Evolutionary conservation across 495 filamentous ascomycete genomes (phyloP), one percentile per base, ranked within the genome.

Genomic region (Podospora australis): DNA sequence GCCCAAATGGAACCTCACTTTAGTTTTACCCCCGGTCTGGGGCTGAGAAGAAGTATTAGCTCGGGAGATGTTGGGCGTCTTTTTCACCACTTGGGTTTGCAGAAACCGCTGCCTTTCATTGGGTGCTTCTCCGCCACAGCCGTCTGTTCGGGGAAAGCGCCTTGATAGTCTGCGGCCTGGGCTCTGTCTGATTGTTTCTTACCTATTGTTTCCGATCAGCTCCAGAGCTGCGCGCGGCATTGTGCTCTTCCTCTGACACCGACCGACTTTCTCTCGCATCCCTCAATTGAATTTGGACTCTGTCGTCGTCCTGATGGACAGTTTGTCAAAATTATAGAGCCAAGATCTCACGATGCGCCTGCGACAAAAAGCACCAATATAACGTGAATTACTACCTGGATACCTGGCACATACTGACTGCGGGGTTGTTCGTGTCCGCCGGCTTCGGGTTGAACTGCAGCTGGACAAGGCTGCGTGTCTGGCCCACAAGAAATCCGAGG

Each of bases 81-180:
- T n/a, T n/a, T n/a, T n/a, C n/a, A n/a, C n/a, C n/a, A n/a, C n/a
- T n/a, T 42, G 39, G 39, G 39, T 22, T 6, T 14, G 19, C 20
- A 6, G 21, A 42, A 13, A 6, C 13, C 20, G 20, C 22, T 43
- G 4, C 23, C 21, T 43, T 43, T 43, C 13, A 43, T 43, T 43
- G 40, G 40, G n/a, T 20, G 20, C 20, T 20, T 6, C 11, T 23
- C 5, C 20, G 38, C 40, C 20, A 21, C 39, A 24, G 22, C 40
- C 25, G 13, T n/a, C 40, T 26, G 40, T 17, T 21, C 25, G 40
- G 28, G 40, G n/a, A 43, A 43, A 43, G 40, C 22, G 40, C 20
- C 5, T 11, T 24, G 22, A 41, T 41, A 41, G 16, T n/a, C 23
- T 11, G 36, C 4, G 20, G n/a, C 16, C 16, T n/a, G n/a, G n/a